Conservation (phyloP, 805 yeast species). For the Starmerella potacharoeniae region DNA sequence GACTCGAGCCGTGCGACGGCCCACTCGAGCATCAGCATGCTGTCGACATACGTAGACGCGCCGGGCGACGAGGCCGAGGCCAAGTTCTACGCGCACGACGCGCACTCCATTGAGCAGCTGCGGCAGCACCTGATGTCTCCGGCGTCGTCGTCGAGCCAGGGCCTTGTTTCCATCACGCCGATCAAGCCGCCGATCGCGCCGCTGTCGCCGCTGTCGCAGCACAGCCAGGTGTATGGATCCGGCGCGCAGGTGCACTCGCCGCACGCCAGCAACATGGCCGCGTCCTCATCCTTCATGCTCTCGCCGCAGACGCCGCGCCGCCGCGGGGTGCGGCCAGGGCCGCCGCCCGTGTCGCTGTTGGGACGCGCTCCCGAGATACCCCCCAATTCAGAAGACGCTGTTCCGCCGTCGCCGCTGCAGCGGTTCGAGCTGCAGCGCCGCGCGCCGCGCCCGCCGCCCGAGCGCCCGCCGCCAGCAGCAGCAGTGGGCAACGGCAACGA, state of each 20-base stretch:
- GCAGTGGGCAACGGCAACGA: background rate
- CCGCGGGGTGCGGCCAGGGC: background rate
- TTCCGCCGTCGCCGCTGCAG: background rate
- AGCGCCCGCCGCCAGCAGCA: background rate
- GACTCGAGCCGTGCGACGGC: background rate
- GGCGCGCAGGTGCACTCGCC: background rate
- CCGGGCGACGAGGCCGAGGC: background rate
- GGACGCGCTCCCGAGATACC: background rate
- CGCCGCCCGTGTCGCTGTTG: background rate
- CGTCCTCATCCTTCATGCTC: background rate
- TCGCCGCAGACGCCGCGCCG: background rate
- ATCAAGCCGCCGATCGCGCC: background rate
- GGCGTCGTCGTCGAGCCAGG: background rate
- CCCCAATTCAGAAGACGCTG: background rate
- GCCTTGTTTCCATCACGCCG: background rate
- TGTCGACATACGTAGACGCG: background rate
- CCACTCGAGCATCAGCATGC: background rate
- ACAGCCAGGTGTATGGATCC: background rate
- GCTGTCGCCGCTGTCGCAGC: background rate
- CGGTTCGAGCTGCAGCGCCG: background rate
- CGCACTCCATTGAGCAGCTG: background rate
- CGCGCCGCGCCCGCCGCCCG: background rate
- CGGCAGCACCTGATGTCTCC: conserved; percentile 1
- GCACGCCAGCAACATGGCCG: background rate
- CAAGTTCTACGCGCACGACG: background rate